Evolutionary conservation across 2,329 filamentous ascomycete species (phyloP).

Genomic region (Pseudopithomyces maydicus): DNA sequence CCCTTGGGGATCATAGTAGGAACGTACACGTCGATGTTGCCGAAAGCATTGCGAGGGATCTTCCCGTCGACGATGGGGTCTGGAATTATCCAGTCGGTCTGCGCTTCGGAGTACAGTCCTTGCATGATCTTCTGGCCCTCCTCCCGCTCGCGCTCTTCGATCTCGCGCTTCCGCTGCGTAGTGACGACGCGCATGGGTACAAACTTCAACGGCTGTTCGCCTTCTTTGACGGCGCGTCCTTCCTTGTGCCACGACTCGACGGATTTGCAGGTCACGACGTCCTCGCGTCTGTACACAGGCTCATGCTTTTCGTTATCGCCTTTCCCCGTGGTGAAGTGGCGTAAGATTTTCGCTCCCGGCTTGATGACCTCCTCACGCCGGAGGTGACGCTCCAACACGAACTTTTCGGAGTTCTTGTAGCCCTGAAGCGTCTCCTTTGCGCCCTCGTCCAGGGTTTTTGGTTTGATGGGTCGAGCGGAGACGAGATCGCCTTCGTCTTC

Average conservation of each 20-base stretch:
- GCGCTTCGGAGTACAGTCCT: constrained; percentile 79
- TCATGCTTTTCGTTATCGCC: constrained; percentile 75
- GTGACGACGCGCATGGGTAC: constrained; percentile 93
- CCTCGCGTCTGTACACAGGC: constrained; percentile 77
- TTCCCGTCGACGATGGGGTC: constrained; percentile 80
- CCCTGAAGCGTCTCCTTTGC: constrained; percentile 80
- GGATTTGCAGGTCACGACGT: constrained; percentile 85
- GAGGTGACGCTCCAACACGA: constrained; percentile 82
- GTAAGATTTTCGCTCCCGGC: constrained; percentile 70
- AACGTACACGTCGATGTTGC: constrained; percentile 95
- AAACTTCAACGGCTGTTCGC: constrained; percentile 77
- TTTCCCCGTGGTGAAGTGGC: constrained; percentile 76
- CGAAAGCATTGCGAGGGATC: constrained; percentile 93
- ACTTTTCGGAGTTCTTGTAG: constrained; percentile 85
- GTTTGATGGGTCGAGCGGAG: constrained; percentile 65
- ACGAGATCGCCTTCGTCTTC: constrained; percentile 81
- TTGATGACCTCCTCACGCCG: constrained; percentile 89
- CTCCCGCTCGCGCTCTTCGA: constrained; percentile 80
- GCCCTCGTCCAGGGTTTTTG: constrained; percentile 72
- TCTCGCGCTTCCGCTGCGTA: constrained; percentile 81
- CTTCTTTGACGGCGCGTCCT: constrained; percentile 74
- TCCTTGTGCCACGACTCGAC: constrained; percentile 98
- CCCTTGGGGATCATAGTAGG: constrained; percentile 89
- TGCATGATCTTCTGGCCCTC: constrained; percentile 84
- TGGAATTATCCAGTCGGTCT: constrained; percentile 96